Percentiles rank a stretch among this genome's conserved stretches.
These are phyloP conservation scores for Aspergillus quadrilineatus DNA, from an alignment of 2,329 filamentous ascomycete genomes.

Conservation along the genomic window DNA sequence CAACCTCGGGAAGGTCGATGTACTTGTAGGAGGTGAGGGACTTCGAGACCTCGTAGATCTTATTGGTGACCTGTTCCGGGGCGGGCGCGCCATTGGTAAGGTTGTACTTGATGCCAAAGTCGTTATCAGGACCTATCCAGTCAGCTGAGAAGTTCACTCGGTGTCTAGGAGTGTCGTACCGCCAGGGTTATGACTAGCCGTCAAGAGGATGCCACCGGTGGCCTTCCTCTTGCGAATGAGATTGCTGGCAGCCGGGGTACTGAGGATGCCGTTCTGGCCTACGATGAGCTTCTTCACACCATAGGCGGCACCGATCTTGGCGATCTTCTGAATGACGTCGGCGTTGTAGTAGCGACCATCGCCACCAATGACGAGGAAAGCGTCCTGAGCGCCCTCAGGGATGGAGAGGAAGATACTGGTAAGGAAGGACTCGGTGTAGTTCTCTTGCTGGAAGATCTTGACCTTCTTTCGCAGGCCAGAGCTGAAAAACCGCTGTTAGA, in stretches of 20 bases:
- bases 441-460: slow-evolving; percentile 88
- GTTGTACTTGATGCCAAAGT: slow-evolving; percentile 99
- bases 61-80: slow-evolving; percentile 95
- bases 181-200: slow-evolving; percentile 96
- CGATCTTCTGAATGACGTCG: slow-evolving; percentile 93
- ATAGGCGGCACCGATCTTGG: slow-evolving; percentile 94
- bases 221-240: slow-evolving; percentile 92
- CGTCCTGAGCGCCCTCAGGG: slow-evolving; percentile 83
- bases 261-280: slow-evolving; percentile 93
- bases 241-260: slow-evolving; percentile 93
- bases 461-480: slow-evolving; percentile 99
- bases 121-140: slow-evolving; percentile 73
- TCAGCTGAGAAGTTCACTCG: not conserved
- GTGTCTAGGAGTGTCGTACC: slow-evolving; percentile 57
- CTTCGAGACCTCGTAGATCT: slow-evolving; percentile 93
- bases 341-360: slow-evolving; percentile 98
- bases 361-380: slow-evolving; percentile 93
- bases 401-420: slow-evolving; percentile 93
- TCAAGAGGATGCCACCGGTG: slow-evolving; percentile 93
- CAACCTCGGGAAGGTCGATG: slow-evolving; percentile 79
- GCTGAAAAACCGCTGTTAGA: slow-evolving; percentile 48
- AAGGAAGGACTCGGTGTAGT: slow-evolving; percentile 97
- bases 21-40: slow-evolving; percentile 89
- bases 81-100: slow-evolving; percentile 92
- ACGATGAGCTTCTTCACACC: slow-evolving; percentile 98